phyloP scores from a whole-genome alignment of 352 stramenopile genomes.

The Pythium dissimile region DNA sequence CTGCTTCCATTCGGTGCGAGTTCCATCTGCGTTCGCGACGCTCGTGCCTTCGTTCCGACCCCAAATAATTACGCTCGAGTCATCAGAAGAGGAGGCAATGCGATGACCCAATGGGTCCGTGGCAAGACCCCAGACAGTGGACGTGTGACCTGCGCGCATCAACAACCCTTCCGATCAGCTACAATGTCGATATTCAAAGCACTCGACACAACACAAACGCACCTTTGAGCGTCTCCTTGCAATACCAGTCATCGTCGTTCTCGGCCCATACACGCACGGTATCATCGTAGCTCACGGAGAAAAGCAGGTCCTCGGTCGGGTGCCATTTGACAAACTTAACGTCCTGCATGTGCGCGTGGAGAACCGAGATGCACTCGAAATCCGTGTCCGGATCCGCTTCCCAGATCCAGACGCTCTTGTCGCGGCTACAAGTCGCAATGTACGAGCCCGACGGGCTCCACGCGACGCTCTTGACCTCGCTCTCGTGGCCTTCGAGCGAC shows the following conservation, averaged over 20 bases:
- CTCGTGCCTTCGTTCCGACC: slow-evolving; percentile 69
- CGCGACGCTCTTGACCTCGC: slow-evolving; percentile 96
- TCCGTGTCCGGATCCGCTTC: slow-evolving; percentile 92
- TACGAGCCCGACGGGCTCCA: slow-evolving; percentile 93
- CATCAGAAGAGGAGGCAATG: slow-evolving; percentile 90
- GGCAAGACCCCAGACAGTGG: slow-evolving; percentile 94
- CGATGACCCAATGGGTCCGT: slow-evolving; percentile 70
- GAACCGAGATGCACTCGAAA: slow-evolving; percentile 97
- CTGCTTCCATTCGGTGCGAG: slow-evolving; percentile 78
- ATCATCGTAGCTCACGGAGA: slow-evolving; percentile 95
- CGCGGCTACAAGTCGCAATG: slow-evolving; percentile 96
- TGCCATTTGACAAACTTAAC: slow-evolving; percentile 96
- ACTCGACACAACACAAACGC: not conserved
- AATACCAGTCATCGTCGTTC: slow-evolving; percentile 97
- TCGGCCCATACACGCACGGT: slow-evolving; percentile 95
- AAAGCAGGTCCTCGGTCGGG: slow-evolving; percentile 76
- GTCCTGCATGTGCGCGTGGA: slow-evolving; percentile 95
- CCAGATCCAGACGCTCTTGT: slow-evolving; percentile 99
- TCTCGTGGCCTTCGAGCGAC: slow-evolving; percentile 97
- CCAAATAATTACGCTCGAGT: slow-evolving; percentile 93
- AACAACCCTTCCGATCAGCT: not conserved
- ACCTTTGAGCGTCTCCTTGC: slow-evolving; percentile 88
- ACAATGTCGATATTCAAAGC: too few species aligned
- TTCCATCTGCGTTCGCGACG: slow-evolving; percentile 42
- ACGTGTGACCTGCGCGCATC: slow-evolving; percentile 62